phyloP scores from a whole-genome alignment of 768 basidiomycete genomes.

The Boletus reticuloceps region DNA sequence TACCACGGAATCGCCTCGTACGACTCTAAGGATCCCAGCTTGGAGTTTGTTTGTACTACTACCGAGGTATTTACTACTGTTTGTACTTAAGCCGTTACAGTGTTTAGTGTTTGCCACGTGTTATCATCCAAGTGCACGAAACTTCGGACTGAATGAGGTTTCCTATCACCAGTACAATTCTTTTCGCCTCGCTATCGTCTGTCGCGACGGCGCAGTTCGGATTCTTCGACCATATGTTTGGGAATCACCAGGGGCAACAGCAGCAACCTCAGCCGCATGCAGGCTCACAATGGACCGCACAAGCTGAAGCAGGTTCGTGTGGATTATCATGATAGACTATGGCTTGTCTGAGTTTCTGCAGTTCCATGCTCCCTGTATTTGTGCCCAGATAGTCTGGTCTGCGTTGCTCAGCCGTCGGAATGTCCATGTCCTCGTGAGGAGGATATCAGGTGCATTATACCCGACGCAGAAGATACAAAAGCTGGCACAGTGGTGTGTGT shows the following conservation, averaged over 20 bases:
- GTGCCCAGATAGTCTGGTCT: constrained; percentile 72
- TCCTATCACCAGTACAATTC: constrained; percentile 1
- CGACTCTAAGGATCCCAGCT: no score
- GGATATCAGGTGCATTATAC: constrained; percentile 75
- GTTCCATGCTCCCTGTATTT: constrained; percentile 74
- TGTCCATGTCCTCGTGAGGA: constrained; percentile 78
- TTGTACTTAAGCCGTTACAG: background rate
- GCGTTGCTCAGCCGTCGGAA: constrained; percentile 49
- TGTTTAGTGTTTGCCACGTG: no score
- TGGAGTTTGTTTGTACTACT: no score
- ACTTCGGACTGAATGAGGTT: constrained; percentile 11
- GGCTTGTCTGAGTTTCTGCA: constrained; percentile 27
- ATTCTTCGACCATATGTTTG: constrained; percentile 80
- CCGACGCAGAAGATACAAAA: constrained; percentile 50
- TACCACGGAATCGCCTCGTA: no score
- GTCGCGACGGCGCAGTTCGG: constrained; percentile 64
- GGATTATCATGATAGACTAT: background rate
- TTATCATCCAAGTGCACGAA: background rate
- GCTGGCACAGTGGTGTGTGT: constrained; percentile 68
- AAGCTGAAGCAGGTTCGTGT: constrained; percentile 60
- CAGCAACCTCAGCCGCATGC: constrained; percentile 41
- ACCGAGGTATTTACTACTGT: background rate
- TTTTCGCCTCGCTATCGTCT: constrained; percentile 26
- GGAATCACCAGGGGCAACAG: constrained; percentile 46
- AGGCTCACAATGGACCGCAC: constrained; percentile 62